Percentiles rank a stretch among this genome's conserved stretches.
Conservation (phyloP, 2,329 filamentous ascomycete genomes). For the Beauveria brongniartii region DNA sequence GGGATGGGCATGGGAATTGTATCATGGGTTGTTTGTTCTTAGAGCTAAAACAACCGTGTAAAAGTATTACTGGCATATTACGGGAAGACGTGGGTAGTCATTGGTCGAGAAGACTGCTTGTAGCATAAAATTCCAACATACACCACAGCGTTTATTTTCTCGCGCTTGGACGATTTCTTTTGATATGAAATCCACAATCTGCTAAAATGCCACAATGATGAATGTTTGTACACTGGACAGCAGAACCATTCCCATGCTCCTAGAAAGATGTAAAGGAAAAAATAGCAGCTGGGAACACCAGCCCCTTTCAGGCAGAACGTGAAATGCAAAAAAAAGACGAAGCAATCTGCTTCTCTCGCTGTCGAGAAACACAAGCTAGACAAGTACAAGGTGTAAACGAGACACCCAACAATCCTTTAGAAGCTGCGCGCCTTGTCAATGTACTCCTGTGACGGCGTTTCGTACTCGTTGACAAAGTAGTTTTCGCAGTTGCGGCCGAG, state of each 20-base stretch:
- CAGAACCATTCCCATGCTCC: neutral
- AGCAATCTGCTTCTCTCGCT: neutral
- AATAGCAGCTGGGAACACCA: neutral
- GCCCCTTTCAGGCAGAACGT: neutral
- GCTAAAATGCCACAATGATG: neutral
- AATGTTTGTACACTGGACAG: neutral
- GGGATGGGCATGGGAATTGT: neutral
- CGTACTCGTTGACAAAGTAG: constrained; percentile 74
- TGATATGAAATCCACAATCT: neutral
- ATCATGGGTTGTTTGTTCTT: neutral
- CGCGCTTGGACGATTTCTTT: neutral
- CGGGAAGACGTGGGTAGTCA: neutral
- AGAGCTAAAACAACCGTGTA: neutral
- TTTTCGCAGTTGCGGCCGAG: constrained; percentile 65
- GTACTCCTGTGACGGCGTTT: constrained; percentile 63
- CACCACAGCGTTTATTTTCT: neutral
- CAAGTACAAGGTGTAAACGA: neutral
- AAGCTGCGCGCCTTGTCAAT: constrained; percentile 54
- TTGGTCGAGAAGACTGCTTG: neutral
- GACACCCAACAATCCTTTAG: constrained; percentile 18
- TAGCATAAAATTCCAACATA: neutral
- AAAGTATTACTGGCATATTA: neutral
- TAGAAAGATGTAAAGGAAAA: neutral
- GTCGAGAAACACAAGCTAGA: neutral
- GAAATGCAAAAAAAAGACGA: neutral